Evolutionary conservation across 768 basidiomycete species (phyloP), one percentile per base, ranked within the genome.

Genomic region (Boletus coccyginus): DNA sequence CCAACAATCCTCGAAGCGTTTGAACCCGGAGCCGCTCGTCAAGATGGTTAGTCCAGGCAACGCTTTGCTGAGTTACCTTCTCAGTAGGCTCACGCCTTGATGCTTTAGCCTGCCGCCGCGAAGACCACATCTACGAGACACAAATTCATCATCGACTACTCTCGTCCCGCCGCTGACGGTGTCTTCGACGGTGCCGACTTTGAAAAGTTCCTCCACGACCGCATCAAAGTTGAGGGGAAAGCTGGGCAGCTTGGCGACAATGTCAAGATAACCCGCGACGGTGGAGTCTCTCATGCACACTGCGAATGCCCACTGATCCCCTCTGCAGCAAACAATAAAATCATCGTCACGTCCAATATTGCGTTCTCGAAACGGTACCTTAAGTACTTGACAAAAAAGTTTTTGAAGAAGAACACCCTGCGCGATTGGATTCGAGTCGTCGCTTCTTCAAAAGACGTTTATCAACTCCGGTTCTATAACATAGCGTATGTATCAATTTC

Each of bases 311-410:
- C 27, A 24, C 51, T 43, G 46, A 62, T 46, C 39, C 46, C 38
- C 52, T 21, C 39, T 55, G 21, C 60, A 92, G 90, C 86, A 60
- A 85, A 83, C 74, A 87, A 79, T 69, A 92, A 88, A 77, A 82
- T 98, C 73, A 88, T 86, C 53, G 84, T 98, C 64, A 85, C 87
- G 50, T 88, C 94, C 51, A 86, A 78, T 68, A 86, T 96, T 71
- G 86, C 92, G 54, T 89, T 98, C 77, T 98, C 96, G 49, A 98
- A 98, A 79, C 84, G 92, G 55, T 98, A 97, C 76, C 86, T 98
- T 73, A 98, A 98, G 77, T 99, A 98, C 78, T 81, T 98, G 58
- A 98, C 96, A 60, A 98, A 98, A 84, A 96, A 96, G 81, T 95
- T 93, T 83, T 82, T 98, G 77, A 98, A 98, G 85, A 97, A 97